Conservation (phyloP, 2,329 filamentous ascomycete species). For the Amesomyces nigricolor region DNA sequence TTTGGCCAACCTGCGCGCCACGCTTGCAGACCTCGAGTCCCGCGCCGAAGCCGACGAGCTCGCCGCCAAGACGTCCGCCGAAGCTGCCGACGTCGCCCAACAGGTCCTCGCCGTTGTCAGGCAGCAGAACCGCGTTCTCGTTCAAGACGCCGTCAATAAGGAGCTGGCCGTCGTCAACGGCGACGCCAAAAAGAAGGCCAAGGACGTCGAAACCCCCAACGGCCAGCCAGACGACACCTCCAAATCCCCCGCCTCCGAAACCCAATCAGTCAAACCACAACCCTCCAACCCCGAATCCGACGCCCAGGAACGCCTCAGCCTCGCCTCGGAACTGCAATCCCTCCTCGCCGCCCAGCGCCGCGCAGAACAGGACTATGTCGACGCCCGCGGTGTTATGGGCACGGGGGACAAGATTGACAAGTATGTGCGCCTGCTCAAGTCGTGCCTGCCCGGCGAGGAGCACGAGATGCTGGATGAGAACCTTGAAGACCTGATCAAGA, state of each 20-base stretch:
- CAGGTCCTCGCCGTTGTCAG: conserved; percentile 33
- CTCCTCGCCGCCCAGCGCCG: conserved; percentile 55
- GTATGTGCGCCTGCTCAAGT: conserved; percentile 64
- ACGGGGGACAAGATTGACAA: conserved; percentile 68
- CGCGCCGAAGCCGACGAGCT: conserved; percentile 51
- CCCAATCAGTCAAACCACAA: conserved; percentile 38
- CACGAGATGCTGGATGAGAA: conserved; percentile 62
- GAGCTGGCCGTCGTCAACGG: conserved; percentile 47
- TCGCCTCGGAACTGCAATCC: conserved; percentile 53
- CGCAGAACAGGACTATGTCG: conserved; percentile 62
- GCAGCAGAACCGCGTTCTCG: conserved; percentile 48
- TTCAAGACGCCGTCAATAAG: conserved; percentile 47
- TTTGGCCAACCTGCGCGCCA: conserved; percentile 53
- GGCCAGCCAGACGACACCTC: conserved; percentile 51
- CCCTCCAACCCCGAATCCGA: conserved; percentile 27
- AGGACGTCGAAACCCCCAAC: conserved; percentile 32
- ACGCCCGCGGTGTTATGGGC: conserved; percentile 62
- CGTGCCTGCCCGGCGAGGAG: conserved; percentile 62
- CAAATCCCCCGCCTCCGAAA: background rate
- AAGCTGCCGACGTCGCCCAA: conserved; percentile 42
- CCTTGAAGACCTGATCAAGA: conserved; percentile 53
- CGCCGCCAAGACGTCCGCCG: conserved; percentile 45
- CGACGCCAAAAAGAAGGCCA: conserved; percentile 30
- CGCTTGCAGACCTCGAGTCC: conserved; percentile 52
- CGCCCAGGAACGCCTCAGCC: conserved; percentile 49